Evolutionary conservation across 371 early-diverging fungal genomes (phyloP), one percentile per base, ranked within the genome.

Genomic region (Lichtheimia hyalospora): DNA sequence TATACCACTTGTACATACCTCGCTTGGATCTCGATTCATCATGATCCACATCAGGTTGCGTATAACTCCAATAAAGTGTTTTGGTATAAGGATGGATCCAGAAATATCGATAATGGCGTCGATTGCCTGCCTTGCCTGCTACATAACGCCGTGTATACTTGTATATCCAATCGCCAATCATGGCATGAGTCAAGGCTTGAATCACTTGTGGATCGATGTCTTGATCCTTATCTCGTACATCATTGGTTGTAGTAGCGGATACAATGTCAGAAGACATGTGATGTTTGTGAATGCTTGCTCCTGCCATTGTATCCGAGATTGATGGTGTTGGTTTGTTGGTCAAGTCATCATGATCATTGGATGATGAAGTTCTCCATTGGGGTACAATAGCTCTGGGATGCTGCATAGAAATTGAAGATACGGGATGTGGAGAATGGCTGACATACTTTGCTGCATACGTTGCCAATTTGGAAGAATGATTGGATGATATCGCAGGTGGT

Each of bases 81-180:
- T 85, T 82, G 12, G 91, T 88, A 44, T 92, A 92, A n/a, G 93
- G 93, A 61, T 92, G 91, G 6, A 93, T 83, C 93, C 93, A 93
- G 28, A 92, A 87, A 69, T 84, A 93, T 18, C 92, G 46, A n/a
- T 46, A 21, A 46, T 46, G 21, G n/a, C 46, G 21, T 21, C 46
- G 46, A 21, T 46, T 80, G 42, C 83, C 82, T 10, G 15, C 52
- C 34, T 49, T 54, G 24, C 74, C 70, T 13, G 81, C 81, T 48
- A 79, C 79, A 56, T 83, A 79, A 20, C 83, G 74, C 5, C 89
- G 81, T 8, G 89, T 90, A 58, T 85, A 85, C 65, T 93, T 93
- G 69, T 78, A 84, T 73, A 93, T 73, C 68, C 83, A 89, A 54
- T 89, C 88, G 20, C 93, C 93, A 54, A 92, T 87, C 92, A 92